A percentile compares a stretch with the other conserved stretches of the same genome.
Evolutionary conservation across 805 yeast genomes (phyloP).

Genomic region (Yarrowia sp.): DNA sequence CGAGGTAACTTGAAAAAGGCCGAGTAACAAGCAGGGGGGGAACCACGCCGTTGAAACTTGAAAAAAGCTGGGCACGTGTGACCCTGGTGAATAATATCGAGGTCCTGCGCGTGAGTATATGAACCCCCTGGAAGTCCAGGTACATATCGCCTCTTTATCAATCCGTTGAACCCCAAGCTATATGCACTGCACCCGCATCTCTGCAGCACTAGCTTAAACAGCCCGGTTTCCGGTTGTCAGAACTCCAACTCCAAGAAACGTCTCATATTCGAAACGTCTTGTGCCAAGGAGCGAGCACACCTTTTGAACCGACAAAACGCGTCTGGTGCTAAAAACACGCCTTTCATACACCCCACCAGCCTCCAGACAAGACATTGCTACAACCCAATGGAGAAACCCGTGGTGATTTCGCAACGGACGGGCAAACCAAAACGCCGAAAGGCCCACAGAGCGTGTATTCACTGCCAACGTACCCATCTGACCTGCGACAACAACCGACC

Average conservation of each 20-base stretch:
- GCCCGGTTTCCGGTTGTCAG: slow-evolving; percentile 23
- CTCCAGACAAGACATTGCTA: neutral
- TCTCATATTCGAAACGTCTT: neutral
- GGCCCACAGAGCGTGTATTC: slow-evolving; percentile 83
- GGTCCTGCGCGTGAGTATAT: neutral
- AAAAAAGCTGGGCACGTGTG: neutral
- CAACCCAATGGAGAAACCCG: slow-evolving; percentile 12
- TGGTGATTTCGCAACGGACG: slow-evolving; percentile 37
- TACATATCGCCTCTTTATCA: neutral
- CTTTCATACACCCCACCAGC: neutral
- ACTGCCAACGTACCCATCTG: slow-evolving; percentile 88
- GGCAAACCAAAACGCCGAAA: slow-evolving; percentile 54
- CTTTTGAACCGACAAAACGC: neutral
- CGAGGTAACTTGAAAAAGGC: neutral
- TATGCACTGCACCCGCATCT: slow-evolving; percentile 24
- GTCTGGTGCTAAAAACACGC: neutral
- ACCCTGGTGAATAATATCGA: neutral
- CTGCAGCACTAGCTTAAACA: slow-evolving; percentile 26
- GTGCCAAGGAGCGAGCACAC: neutral
- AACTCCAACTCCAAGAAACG: neutral
- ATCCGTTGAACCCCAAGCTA: slow-evolving; percentile 18
- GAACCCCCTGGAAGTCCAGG: neutral
- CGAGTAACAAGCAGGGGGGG: neutral
- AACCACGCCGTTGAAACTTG: neutral
- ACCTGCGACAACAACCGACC: slow-evolving; percentile 85